Evolutionary conservation across 768 basidiomycete genomes (phyloP).

Genomic region (Mrakia blollopis): DNA sequence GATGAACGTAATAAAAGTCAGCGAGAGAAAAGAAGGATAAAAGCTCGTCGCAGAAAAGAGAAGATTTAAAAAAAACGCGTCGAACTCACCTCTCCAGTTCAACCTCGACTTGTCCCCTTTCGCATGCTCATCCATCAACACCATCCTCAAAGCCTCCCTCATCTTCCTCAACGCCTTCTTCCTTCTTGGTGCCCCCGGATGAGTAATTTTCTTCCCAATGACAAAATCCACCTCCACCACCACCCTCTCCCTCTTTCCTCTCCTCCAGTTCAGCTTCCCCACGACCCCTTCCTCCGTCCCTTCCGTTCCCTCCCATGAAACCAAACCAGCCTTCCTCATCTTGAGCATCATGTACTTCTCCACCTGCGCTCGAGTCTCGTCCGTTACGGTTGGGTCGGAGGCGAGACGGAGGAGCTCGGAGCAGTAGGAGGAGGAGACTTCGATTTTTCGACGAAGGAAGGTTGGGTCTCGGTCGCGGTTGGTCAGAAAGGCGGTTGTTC

Average conservation of each 20-base stretch:
- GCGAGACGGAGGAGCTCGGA: not conserved
- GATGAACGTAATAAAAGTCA: not conserved
- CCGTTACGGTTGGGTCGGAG: not conserved
- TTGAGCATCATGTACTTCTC: slow-evolving; percentile 1
- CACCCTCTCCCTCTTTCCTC: slow-evolving; percentile 3
- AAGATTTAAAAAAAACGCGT: not conserved
- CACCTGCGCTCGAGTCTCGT: not conserved
- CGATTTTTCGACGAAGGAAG: not conserved
- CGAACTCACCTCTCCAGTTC: not conserved
- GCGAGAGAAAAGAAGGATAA: not conserved
- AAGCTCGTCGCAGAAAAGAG: not conserved
- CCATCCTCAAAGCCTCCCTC: slow-evolving; percentile 1
- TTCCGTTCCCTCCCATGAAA: not conserved
- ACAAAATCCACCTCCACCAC: not conserved
- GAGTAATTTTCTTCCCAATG: not conserved
- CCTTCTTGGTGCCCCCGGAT: not conserved
- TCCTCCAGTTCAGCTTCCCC: not conserved
- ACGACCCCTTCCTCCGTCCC: not conserved
- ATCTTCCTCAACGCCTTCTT: not conserved
- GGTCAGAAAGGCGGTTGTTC: not conserved
- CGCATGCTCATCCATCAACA: not conserved
- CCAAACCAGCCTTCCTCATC: not conserved
- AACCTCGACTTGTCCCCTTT: not conserved
- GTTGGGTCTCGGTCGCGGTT: not conserved
- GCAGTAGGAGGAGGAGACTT: not conserved